A percentile compares a stretch with the other conserved stretches of the same genome.
Conservation (phyloP, 176 grass and related monocot species). For the Rhynchospora tenuis region DNA sequence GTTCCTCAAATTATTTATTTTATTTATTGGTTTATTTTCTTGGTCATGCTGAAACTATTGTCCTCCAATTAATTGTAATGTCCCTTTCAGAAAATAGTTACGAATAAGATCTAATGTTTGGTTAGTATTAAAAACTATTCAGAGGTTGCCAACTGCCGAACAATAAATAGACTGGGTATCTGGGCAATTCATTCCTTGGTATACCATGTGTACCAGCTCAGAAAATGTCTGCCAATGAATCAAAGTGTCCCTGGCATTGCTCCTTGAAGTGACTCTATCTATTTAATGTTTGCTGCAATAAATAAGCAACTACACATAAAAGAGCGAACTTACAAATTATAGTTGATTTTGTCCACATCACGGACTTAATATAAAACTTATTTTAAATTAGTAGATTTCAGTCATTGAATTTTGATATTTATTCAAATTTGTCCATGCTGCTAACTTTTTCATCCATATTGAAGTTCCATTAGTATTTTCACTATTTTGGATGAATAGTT, state of each 20-base stretch:
- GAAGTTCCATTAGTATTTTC: too few species aligned
- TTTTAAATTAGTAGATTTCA: too few species aligned
- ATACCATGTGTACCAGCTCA: neutral
- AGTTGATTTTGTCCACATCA: too few species aligned
- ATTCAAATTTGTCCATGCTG: too few species aligned
- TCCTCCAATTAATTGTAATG: neutral
- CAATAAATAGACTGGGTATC: neutral
- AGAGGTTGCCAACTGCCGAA: neutral
- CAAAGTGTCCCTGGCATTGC: neutral
- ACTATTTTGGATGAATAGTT: too few species aligned
- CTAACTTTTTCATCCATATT: too few species aligned
- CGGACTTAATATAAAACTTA: too few species aligned
- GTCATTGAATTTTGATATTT: too few species aligned
- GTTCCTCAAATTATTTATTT: neutral
- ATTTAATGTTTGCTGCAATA: neutral
- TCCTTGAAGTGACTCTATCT: conserved; percentile 11
- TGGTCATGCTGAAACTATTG: neutral
- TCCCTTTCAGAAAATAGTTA: neutral
- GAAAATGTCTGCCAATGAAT: conserved; percentile 5
- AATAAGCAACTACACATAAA: neutral
- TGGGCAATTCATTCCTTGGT: neutral
- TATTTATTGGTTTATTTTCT: neutral
- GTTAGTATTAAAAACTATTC: neutral
- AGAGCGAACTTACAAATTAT: too few species aligned
- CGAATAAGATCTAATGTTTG: neutral